A percentile compares a stretch with the other conserved stretches of the same genome.
phyloP scores from a whole-genome alignment of 345 rosid species.

The Salix arbutifolia region DNA sequence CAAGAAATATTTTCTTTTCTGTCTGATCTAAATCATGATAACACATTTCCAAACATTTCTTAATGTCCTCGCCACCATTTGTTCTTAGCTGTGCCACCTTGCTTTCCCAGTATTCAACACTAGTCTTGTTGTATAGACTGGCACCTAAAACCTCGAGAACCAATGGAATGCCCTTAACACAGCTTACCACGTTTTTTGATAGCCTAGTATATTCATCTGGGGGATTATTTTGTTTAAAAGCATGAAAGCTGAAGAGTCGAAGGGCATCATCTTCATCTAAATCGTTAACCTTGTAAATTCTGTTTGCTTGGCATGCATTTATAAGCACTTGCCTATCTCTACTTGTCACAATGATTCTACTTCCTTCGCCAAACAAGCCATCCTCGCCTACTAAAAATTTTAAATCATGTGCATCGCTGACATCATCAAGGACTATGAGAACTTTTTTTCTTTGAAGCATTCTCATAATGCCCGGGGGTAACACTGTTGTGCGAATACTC shows the following conservation, averaged over 20 bases:
- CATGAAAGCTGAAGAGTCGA: conserved; percentile 1
- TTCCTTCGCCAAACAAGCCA: neutral
- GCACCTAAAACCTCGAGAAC: conserved; percentile 4
- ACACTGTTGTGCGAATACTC: too few relatives aligned
- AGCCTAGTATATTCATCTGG: neutral
- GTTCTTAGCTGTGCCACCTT: neutral
- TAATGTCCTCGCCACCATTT: neutral
- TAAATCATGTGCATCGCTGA: neutral
- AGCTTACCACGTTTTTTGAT: neutral
- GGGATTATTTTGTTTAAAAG: neutral
- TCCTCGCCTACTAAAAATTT: neutral
- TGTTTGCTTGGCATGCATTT: neutral
- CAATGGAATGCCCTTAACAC: conserved; percentile 2
- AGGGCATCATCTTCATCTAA: neutral
- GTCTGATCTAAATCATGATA: neutral
- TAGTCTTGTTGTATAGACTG: neutral
- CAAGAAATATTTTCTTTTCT: conserved; percentile 8
- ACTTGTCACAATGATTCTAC: neutral
- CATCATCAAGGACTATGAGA: conserved; percentile 7
- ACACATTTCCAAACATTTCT: neutral
- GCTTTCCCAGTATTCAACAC: neutral
- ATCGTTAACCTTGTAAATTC: neutral
- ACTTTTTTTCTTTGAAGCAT: neutral
- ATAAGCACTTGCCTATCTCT: conserved; percentile 3
- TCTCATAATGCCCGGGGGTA: too few relatives aligned